Evolutionary conservation across 306 rosid species (phyloP).

Genomic region (Cicer judaicum): DNA sequence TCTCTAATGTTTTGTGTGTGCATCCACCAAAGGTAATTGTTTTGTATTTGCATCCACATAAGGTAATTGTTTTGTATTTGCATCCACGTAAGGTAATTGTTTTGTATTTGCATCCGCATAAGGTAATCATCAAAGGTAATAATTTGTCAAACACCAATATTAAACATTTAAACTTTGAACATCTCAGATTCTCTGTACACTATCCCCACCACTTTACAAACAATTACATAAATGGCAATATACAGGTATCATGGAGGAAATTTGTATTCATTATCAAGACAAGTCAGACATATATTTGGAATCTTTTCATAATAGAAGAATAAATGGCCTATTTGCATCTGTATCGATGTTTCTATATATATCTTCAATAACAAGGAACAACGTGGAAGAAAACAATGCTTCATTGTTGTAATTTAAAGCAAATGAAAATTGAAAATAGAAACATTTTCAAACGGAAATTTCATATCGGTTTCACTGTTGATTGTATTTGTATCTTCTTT

Average conservation of each 20-base stretch:
- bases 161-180: slow-evolving; percentile 14
- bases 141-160: slow-evolving; percentile 9
- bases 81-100: slow-evolving; percentile 40
- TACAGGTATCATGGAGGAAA: slow-evolving; percentile 15
- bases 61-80: slow-evolving; percentile 53
- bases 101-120: background rate
- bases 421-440: background rate
- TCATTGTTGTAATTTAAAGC: background rate
- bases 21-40: slow-evolving; percentile 81
- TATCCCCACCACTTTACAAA: background rate
- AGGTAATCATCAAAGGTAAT: slow-evolving; percentile 20
- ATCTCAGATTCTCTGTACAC: slow-evolving; percentile 13
- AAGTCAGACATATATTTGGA: slow-evolving; percentile 18
- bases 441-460: slow-evolving; percentile 17
- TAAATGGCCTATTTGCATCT: background rate
- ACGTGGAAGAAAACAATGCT: background rate
- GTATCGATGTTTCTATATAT: background rate
- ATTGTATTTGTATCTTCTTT: slow-evolving; percentile 12
- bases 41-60: slow-evolving; percentile 58
- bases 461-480: slow-evolving; percentile 11
- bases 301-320: slow-evolving; percentile 7
- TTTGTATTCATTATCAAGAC: slow-evolving; percentile 14
- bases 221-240: slow-evolving; percentile 1
- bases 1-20: slow-evolving; percentile 73
- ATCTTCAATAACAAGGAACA: background rate